Percentiles rank a stretch among this genome's conserved stretches.
Conservation (phyloP, 2,329 filamentous ascomycete genomes). For the Exophiala viscosa region DNA sequence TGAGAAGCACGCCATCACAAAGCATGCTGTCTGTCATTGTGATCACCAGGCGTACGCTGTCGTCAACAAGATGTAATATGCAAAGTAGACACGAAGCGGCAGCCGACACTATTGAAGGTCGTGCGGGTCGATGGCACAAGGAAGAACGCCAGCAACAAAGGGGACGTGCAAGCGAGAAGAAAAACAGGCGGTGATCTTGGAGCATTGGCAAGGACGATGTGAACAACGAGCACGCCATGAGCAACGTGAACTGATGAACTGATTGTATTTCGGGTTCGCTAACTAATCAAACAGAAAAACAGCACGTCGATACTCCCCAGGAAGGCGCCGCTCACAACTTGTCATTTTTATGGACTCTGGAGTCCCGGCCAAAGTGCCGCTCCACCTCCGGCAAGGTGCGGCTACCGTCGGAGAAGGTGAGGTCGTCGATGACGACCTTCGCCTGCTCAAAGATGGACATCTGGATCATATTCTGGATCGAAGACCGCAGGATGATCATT, state of each 20-base stretch:
- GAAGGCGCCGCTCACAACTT: constrained; percentile 10
- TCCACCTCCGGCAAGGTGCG: constrained; percentile 26
- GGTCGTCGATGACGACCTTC: constrained; percentile 41
- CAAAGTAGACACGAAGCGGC: no score
- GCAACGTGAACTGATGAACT: not conserved
- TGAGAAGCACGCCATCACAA: no score
- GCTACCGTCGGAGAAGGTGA: constrained; percentile 32
- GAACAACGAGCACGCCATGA: not conserved
- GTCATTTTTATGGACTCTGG: constrained; percentile 21
- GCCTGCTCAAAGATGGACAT: constrained; percentile 46
- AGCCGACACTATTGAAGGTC: no score
- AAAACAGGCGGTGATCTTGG: not conserved
- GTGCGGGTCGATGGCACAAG: no score
- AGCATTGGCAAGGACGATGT: not conserved
- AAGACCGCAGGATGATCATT: constrained; percentile 45
- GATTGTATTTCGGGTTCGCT: not conserved
- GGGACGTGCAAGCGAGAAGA: not conserved
- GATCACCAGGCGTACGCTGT: no score
- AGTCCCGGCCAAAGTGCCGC: constrained; percentile 26
- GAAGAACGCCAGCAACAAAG: not conserved
- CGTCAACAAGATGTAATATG: no score
- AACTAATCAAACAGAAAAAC: not conserved
- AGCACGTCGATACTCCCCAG: not conserved
- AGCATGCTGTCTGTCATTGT: no score
- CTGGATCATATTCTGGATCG: constrained; percentile 48